A percentile compares a stretch with the other conserved stretches of the same genome.
Evolutionary conservation across 1,284 basidiomycete genomes (phyloP).

Genomic region (Ustilago vetiveriae): DNA sequence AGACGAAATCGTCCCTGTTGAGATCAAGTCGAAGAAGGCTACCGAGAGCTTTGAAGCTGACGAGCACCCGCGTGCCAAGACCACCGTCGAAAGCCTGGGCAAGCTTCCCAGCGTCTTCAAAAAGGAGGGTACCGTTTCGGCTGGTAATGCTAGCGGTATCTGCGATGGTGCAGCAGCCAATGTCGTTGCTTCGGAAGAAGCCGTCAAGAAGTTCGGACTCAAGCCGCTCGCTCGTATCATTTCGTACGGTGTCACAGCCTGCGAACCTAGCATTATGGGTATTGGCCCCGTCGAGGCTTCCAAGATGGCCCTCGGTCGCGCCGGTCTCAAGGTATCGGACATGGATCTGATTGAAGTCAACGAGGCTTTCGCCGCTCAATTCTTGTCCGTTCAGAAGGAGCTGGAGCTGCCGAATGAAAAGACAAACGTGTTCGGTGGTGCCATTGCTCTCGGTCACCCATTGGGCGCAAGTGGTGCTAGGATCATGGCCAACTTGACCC

Average conservation of each 20-base stretch:
- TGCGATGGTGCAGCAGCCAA: constrained; percentile 98
- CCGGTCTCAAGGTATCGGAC: constrained; percentile 68
- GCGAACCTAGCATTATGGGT: constrained; percentile 72
- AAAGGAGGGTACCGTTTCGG: constrained; percentile 86
- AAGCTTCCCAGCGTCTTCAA: constrained; percentile 87
- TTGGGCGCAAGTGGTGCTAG: constrained; percentile 71
- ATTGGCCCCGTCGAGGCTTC: constrained; percentile 72
- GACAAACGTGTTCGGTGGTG: constrained; percentile 71
- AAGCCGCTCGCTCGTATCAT: constrained; percentile 90
- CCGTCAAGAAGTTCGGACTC: constrained; percentile 82
- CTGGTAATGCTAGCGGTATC: constrained; percentile 93
- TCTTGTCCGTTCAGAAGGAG: constrained; percentile 88
- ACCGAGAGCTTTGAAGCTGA: constrained; percentile 67
- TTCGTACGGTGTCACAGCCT: constrained; percentile 72
- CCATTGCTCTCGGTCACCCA: constrained; percentile 72
- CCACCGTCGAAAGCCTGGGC: constrained; percentile 90
- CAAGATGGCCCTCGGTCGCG: constrained; percentile 67
- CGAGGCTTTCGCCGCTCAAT: constrained; percentile 92
- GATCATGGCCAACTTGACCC: constrained; percentile 71
- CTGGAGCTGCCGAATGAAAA: constrained; percentile 75
- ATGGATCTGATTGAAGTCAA: constrained; percentile 73
- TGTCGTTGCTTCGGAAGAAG: constrained; percentile 89
- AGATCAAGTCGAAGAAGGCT: constrained; percentile 65
- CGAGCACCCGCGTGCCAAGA: constrained; percentile 75
- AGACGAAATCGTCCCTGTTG: constrained; percentile 67